These are phyloP conservation scores for Cryphonectria parasitica DNA, from an alignment of 2,329 filamentous ascomycete genomes.

Conservation along the genomic window DNA sequence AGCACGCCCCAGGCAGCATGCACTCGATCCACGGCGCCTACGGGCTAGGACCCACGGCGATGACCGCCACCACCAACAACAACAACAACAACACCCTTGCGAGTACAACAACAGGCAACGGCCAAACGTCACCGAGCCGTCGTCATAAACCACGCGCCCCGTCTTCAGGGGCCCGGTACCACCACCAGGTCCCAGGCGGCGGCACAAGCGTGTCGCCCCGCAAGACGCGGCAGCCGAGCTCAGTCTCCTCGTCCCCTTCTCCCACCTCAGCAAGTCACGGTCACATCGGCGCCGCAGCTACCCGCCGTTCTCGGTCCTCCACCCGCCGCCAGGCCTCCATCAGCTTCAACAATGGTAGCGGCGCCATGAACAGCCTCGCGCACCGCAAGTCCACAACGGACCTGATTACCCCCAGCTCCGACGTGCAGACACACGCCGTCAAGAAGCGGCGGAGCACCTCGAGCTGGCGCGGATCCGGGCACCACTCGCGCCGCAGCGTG, in stretches of 20 bases:
- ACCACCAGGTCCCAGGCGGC: constrained; percentile 37
- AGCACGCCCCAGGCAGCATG: constrained; percentile 25
- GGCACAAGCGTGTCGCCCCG: constrained; percentile 43
- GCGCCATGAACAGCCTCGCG: background rate
- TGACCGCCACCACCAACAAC: background rate
- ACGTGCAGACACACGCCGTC: constrained; percentile 26
- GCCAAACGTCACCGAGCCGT: constrained; percentile 37
- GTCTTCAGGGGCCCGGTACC: constrained; percentile 57
- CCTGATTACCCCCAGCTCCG: constrained; percentile 20
- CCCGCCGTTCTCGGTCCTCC: constrained; percentile 43
- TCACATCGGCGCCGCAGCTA: constrained; percentile 30
- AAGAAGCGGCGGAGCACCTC: constrained; percentile 36
- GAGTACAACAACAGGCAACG: background rate
- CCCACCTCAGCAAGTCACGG: constrained; percentile 33
- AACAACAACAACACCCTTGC: background rate
- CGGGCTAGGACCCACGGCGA: background rate
- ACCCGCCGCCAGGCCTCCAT: constrained; percentile 23
- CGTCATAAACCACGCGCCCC: constrained; percentile 56
- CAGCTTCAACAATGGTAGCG: background rate
- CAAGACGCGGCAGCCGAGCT: constrained; percentile 44
- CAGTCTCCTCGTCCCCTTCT: constrained; percentile 23
- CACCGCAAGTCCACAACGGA: constrained; percentile 28
- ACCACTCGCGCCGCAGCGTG: constrained; percentile 16
- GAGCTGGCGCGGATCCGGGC: constrained; percentile 14
- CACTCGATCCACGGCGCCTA: constrained; percentile 20